Evolutionary conservation across 495 filamentous ascomycete species (phyloP), one percentile per base, ranked within the genome.

Genomic region (Xylona heveae): DNA sequence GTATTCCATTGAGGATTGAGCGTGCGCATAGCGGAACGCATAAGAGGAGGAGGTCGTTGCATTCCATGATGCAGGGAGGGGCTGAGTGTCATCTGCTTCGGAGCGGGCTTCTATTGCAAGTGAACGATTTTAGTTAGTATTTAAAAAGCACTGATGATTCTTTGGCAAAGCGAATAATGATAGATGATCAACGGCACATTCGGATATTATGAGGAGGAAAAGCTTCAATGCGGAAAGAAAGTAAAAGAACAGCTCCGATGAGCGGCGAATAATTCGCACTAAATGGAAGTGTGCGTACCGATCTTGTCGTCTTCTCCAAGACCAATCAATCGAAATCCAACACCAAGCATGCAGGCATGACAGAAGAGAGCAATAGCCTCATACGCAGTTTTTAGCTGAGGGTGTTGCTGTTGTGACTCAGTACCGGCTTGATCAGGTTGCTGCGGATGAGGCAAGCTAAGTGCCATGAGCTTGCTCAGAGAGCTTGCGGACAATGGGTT

Each of bases 1-100:
- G 46, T 74, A 95, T 38, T 75, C 62, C 60, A 88, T 78, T 9
- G 83, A 68, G 0, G 82, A 90, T 48, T 94, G 80, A n/a, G 66
- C 53, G 44, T 93, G 90, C 2, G 72, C 66, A 55, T 95, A 97
- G 33, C 85, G 70, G 51, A 97, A 90, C 30, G 74, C 63, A 51
- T 74, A 76, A 14, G 9, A 18, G 24, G 62, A 53, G 7, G 63
- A 66, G 40, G 57, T 59, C 14, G 57, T 57, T 22, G 64, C 53
- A 50, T 91, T 91, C 83, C 83, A 93, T 58, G 71, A 60, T 12
- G 60, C 14, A 3, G 78, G 77, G 15, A 5, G 65, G n/a, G 71
- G 60, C 28, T 46, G 43, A 2, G 53, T 45, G 5, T 52, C 34
- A 12, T 51, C 40, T 29, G 49, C 42, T 24, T 67, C 58, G 38